A percentile compares a stretch with the other conserved stretches of the same genome.
Conservation (phyloP, 2,329 filamentous ascomycete genomes). For the Colletotrichum neosansevieriae region DNA sequence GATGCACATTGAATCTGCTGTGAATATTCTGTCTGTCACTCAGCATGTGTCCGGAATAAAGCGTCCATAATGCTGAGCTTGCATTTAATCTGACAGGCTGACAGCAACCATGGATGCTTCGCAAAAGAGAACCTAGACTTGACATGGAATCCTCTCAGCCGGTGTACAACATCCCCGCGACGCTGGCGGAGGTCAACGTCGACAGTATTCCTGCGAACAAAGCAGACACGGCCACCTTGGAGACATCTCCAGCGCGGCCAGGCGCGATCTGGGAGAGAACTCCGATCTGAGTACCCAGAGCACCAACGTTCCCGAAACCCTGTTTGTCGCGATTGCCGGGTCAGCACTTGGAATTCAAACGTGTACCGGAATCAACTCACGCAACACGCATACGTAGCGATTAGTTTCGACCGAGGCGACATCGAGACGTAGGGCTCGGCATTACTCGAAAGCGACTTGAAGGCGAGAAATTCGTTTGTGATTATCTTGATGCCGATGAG, state of each 20-base stretch:
- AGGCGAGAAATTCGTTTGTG: slow-evolving; percentile 33
- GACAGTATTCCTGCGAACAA: slow-evolving; percentile 35
- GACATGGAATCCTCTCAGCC: neutral
- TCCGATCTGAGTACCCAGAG: slow-evolving; percentile 34
- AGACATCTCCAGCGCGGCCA: slow-evolving; percentile 30
- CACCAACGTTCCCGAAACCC: slow-evolving; percentile 34
- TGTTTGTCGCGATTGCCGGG: neutral
- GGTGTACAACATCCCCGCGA: slow-evolving; percentile 35
- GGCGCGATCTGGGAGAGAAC: slow-evolving; percentile 36
- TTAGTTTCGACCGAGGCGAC: slow-evolving; percentile 33
- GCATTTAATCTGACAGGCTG: too few species aligned
- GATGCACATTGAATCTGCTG: too few species aligned
- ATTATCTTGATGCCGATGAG: slow-evolving; percentile 37
- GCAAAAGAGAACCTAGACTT: neutral
- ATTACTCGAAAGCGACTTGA: slow-evolving; percentile 32
- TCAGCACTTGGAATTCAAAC: too few species aligned
- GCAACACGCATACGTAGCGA: slow-evolving; percentile 34
- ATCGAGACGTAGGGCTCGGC: slow-evolving; percentile 32
- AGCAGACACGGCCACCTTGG: slow-evolving; percentile 30
- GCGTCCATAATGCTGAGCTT: neutral
- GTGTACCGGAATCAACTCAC: slow-evolving; percentile 7
- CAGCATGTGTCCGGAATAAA: too few species aligned
- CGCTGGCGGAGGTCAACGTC: slow-evolving; percentile 33
- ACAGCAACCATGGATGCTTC: too few species aligned
- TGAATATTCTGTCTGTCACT: too few species aligned